Evolutionary conservation across 2,329 filamentous ascomycete genomes (phyloP), one percentile per base, ranked within the genome.

Genomic region (Plectosphaerella cucumerina): DNA sequence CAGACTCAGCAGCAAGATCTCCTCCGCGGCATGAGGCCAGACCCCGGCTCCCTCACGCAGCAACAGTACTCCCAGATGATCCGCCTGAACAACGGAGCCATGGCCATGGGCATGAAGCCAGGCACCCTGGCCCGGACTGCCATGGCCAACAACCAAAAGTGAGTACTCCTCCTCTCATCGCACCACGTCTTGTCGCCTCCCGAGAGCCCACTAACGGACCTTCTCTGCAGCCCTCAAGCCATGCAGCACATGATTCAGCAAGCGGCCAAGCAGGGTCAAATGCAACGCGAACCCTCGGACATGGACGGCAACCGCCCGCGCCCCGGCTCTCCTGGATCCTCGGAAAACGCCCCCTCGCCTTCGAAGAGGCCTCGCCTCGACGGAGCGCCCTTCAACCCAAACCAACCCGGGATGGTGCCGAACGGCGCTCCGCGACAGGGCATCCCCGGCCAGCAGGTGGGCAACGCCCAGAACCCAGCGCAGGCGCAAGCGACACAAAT

Each of bases 271-370:
- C 84, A 88, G 62, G 85, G 85, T 51, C 85, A 89, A 65, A 95
- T 96, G 89, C 89, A 93, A 66, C 81, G 90, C 53, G 90, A 96
- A 62, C 88, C 89, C 49, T 93, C 90, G 15, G 85, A 87, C 56
- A 90, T 94, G 81, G 90, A 96, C 61, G 87, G 87, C 68, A 90
- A 87, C 69, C 88, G 87, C 53, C 85, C 86, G 56, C 84, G 91
- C 53, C 86, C 90, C 23, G 85, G 86, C 52, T 96, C 93, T 33
- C 93, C 93, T 8, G 84, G 85, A 47, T 86, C 87, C 35, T 86
- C 85, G 50, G 92, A 97, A 49, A 94, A 94, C 62, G 91, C 90
- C 22, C 90, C 91, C 5, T 97, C 93, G 31, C 93, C 93, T 2
- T 93, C 89, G 56, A 97, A 97, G 75, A 83, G 92, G 62, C 89